Conservation (phyloP, 2,329 filamentous ascomycete genomes). For the Hypoxylon sp. region DNA sequence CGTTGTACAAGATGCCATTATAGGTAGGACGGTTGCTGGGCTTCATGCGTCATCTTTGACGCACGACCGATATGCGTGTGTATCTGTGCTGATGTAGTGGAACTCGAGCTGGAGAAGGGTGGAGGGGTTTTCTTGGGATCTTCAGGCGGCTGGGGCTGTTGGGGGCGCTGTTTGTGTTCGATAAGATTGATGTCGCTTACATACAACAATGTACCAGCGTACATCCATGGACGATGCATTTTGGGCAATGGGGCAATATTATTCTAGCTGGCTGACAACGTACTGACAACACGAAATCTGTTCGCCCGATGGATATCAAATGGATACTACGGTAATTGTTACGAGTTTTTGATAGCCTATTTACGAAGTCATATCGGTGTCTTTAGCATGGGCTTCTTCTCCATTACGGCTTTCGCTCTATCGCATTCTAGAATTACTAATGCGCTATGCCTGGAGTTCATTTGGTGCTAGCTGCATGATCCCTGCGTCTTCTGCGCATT, state of each 20-base stretch:
- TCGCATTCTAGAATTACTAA: slow-evolving; percentile 6
- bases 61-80: slow-evolving; percentile 22
- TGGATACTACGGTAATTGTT: slow-evolving; percentile 1
- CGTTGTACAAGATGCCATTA: slow-evolving; percentile 20
- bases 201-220: too few species aligned
- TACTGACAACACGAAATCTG: not conserved
- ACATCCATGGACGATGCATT: not conserved
- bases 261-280: not conserved
- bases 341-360: slow-evolving; percentile 26
- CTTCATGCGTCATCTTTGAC: slow-evolving; percentile 26
- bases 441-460: slow-evolving; percentile 5
- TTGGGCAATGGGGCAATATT: not conserved
- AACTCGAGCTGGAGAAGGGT: slow-evolving; percentile 2
- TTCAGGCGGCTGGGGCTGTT: not conserved
- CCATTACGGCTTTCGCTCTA: slow-evolving; percentile 5
- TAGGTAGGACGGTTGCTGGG: slow-evolving; percentile 21
- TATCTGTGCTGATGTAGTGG: slow-evolving; percentile 14
- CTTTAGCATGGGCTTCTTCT: not conserved
- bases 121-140: not conserved
- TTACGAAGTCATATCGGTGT: not conserved
- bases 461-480: slow-evolving; percentile 13
- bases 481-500: slow-evolving; percentile 31
- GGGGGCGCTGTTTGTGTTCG: not conserved
- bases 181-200: not conserved
- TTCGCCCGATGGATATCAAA: not conserved